Evolutionary conservation across 164 flowering plant species (phyloP), one percentile per base, ranked within the genome.

Genomic region (Stephania japonica): DNA sequence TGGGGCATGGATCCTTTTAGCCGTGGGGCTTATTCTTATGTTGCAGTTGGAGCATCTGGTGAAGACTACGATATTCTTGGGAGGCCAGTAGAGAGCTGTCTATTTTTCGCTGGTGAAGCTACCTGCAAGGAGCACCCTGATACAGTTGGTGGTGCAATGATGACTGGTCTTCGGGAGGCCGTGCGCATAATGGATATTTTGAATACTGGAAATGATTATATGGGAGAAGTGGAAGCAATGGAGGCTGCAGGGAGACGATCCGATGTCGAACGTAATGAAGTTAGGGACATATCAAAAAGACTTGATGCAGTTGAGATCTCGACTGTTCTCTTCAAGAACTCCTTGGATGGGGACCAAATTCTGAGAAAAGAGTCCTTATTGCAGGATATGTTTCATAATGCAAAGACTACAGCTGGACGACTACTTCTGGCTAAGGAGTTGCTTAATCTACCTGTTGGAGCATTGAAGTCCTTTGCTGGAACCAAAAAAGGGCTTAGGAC

Each of bases 81-180:
- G 27, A 82, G 86, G 79, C 99, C 99, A 67, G 97, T 96, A 42
- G 93, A 91, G 72, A 90, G 91, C 76, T 91, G 94, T 79, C 78
- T 96, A 78, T 96, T 93, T 84, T 96, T 96, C 87, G 99, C 99
- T 71, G 99, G 99, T 77, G 99, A 96, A 84, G 98, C 99, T 73
- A 96, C 99, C 59, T 93, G 99, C 84, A 96, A 96, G 89, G 99
- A 96, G 89, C 97, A 96, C 73, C 99, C 99, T 32, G 99, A 96
- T 84, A 96, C 99, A 18, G 99, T 96, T 75, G 99, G 99, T 70
- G 99, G 99, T 83, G 99, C 98, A 61, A 96, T 96, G 97, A 86
- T 96, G 92, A 93, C 95, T 85, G 99, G 99, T 42, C 91, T 96
- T 43, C 89, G 99, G 19, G 99, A 96, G 83, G 99, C 99, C 27